These are phyloP conservation scores for Sarocladiaceae sp. DNA, from an alignment of 2,329 filamentous ascomycete species.

Conservation along the genomic window DNA sequence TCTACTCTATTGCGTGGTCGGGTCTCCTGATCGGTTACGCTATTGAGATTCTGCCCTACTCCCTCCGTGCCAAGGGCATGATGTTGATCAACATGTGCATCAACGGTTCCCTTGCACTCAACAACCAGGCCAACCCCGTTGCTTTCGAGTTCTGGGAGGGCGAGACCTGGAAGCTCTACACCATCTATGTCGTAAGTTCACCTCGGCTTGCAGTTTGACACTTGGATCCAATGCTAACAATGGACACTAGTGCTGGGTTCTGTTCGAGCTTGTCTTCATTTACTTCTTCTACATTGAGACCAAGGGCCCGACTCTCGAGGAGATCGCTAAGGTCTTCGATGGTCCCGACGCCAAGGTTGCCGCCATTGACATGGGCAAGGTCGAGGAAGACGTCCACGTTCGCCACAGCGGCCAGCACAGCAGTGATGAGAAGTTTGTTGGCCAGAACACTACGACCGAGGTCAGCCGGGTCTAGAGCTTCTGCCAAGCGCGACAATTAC, in stretches of 20 bases:
- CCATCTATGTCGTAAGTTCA: constrained; percentile 30
- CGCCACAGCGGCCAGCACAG: too few relatives aligned
- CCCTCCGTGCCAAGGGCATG: constrained; percentile 12
- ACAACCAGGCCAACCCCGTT: constrained; percentile 33
- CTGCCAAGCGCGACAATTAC: too few relatives aligned
- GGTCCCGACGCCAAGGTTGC: too few relatives aligned
- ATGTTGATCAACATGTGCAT: constrained; percentile 18
- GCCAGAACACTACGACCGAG: too few relatives aligned
- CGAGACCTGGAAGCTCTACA: constrained; percentile 38
- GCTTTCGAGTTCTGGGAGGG: constrained; percentile 34
- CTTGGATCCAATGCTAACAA: not conserved
- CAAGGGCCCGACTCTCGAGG: constrained; percentile 46
- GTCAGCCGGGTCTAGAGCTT: too few relatives aligned
- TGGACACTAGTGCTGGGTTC: constrained; percentile 17
- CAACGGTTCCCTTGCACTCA: constrained; percentile 22
- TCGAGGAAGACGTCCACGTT: too few relatives aligned
- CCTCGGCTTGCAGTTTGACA: not conserved
- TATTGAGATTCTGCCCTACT: constrained; percentile 13
- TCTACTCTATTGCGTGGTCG: constrained; percentile 10
- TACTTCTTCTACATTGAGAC: constrained; percentile 40
- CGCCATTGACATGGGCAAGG: too few relatives aligned
- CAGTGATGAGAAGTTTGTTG: too few relatives aligned
- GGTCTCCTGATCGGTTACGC: constrained; percentile 10
- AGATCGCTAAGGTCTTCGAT: constrained; percentile 19
- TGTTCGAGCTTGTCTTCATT: constrained; percentile 28